Evolutionary conservation across 2,329 filamentous ascomycete species (phyloP).

Genomic region (Karstenula rhodostoma): DNA sequence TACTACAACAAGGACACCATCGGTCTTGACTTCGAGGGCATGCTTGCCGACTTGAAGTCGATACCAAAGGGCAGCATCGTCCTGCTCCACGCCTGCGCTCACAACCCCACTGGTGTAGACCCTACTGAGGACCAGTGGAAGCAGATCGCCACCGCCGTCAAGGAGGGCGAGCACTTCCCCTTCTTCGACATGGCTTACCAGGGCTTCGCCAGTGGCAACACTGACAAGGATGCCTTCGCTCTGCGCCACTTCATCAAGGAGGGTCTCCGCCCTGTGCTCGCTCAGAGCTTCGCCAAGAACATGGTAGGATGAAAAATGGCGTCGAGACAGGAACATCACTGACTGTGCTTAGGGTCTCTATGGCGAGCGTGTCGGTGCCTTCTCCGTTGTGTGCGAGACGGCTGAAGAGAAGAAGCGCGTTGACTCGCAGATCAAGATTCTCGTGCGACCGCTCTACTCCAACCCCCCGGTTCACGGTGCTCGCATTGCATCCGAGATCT

Average conservation of each 20-base stretch:
- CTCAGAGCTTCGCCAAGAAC: conserved; percentile 99
- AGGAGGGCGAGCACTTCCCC: conserved; percentile 85
- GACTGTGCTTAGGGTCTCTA: conserved; percentile 77
- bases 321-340: not conserved
- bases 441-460: conserved; percentile 96
- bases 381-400: conserved; percentile 87
- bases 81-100: conserved; percentile 94
- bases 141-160: conserved; percentile 86
- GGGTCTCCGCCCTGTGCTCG: conserved; percentile 86
- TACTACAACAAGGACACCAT: conserved; percentile 99
- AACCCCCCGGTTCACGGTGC: conserved; percentile 98
- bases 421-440: conserved; percentile 97
- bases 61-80: conserved; percentile 88
- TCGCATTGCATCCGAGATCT: conserved; percentile 89
- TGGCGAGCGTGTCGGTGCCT: conserved; percentile 96
- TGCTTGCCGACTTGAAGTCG: conserved; percentile 88
- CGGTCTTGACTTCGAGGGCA: conserved; percentile 94
- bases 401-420: conserved; percentile 93
- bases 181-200: conserved; percentile 99
- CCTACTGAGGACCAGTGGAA: conserved; percentile 92
- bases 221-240: conserved; percentile 90
- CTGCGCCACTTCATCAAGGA: conserved; percentile 92
- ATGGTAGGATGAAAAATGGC: conserved; percentile 68
- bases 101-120: conserved; percentile 98
- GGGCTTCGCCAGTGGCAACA: conserved; percentile 93